Evolutionary conservation across 148 eudicot genomes (phyloP), one percentile per base, ranked within the genome.

Genomic region (Nepenthes gracilis): DNA sequence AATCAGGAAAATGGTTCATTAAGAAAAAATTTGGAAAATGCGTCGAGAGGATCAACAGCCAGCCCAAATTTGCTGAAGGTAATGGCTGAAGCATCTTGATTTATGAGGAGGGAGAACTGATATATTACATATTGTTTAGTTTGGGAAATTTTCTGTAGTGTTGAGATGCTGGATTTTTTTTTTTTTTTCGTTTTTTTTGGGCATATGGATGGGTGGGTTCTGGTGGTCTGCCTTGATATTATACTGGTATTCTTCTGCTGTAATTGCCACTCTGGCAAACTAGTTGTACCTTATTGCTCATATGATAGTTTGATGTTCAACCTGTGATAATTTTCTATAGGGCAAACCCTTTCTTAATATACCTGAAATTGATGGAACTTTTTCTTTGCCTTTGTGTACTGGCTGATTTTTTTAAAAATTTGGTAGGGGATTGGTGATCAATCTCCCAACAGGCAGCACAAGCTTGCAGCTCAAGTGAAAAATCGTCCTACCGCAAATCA

Each of bases 1-100:
- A 66, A 77, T 59, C 83, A 85, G 71, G 98, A 93, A 83, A 83
- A 80, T 77, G 82, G 78, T 37, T 75, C 78, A 33, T 69, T 93
- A 74, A 88, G 81, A 69, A 77, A 82, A 74, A 93, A 73, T 64
- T 70, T 81, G 58, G 80, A 71, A 56, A 71, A 70, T 6, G 71
- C 81, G 64, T 64, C 89, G 14, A 79, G 75, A 75, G 56, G 70
- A 56, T 71, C 80, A 23, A 47, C 80, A 60, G 80, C 58, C 53
- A 70, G 77, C 59, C 58, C 53, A 58, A 73, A 79, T 70, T 69
- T 72, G 68, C 60, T 55, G 15, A 86, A 76, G 87, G 90, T 93
- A 84, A 64, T 56, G 36, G 52, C 56, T 59, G 33, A 35, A 5
- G 33, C 47, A 15, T 36, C 55, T 61, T 72, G 37, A 58, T 58